Evolutionary conservation across 2,329 filamentous ascomycete species (phyloP).

Genomic region (Xylaria sp.): DNA sequence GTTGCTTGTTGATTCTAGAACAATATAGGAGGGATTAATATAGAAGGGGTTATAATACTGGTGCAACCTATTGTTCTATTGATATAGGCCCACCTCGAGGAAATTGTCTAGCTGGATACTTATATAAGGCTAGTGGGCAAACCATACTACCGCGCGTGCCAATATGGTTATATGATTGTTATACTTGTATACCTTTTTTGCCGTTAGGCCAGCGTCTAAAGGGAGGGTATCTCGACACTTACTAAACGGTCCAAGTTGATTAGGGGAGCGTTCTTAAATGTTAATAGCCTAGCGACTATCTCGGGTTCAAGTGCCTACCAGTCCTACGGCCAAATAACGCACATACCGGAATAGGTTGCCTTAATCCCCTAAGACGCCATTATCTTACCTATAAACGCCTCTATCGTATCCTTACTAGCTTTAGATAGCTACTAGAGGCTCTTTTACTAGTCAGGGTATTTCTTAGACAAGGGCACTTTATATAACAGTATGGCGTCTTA

Average conservation of each 20-base stretch:
- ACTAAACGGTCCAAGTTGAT: background rate
- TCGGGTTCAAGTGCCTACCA: background rate
- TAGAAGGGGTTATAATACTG: background rate
- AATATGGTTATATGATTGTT: background rate
- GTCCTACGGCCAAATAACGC: background rate
- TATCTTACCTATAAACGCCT: background rate
- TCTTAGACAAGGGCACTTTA: background rate
- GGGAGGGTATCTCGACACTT: background rate
- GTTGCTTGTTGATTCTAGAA: background rate
- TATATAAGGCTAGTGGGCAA: background rate
- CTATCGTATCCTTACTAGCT: background rate
- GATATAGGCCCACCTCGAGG: background rate
- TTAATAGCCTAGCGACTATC: background rate
- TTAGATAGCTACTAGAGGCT: background rate
- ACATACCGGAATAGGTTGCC: background rate
- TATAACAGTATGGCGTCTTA: background rate
- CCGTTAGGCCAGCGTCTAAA: background rate
- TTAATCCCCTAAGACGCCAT: background rate
- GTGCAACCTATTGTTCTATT: background rate
- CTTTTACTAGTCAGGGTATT: background rate
- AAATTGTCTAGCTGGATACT: background rate
- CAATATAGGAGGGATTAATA: background rate
- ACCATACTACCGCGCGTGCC: background rate
- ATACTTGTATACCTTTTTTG: background rate
- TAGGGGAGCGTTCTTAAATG: background rate